Conservation (phyloP, 352 stramenopile species). For the Paralagenidium karlingii region DNA sequence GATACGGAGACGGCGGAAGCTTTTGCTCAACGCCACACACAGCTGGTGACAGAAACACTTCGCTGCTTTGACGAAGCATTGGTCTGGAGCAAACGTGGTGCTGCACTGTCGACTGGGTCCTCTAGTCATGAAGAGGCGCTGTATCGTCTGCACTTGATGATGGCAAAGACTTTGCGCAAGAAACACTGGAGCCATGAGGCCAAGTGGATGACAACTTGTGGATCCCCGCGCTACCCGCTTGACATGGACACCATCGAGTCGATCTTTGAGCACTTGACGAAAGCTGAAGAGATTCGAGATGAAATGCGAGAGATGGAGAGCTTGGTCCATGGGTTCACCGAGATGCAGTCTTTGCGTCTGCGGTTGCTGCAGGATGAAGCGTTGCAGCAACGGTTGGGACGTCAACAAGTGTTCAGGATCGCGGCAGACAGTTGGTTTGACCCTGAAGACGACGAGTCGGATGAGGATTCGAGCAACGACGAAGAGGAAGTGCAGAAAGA, state of each 20-base stretch:
- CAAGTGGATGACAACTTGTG: conserved; percentile 1
- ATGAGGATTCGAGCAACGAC: too few species aligned
- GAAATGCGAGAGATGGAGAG: conserved; percentile 50
- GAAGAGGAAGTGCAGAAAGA: not conserved
- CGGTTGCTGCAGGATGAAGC: conserved; percentile 22
- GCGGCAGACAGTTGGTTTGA: too few species aligned
- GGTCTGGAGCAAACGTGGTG: too few species aligned
- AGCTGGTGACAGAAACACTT: conserved; percentile 7
- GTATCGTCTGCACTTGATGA: conserved; percentile 64
- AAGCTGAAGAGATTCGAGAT: conserved; percentile 37
- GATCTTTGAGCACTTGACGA: conserved; percentile 38
- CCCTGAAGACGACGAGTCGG: too few species aligned
- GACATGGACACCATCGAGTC: conserved; percentile 5
- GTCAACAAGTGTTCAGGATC: too few species aligned
- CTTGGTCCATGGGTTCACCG: conserved; percentile 70
- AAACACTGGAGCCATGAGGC: conserved; percentile 16
- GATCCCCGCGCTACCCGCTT: too few species aligned
- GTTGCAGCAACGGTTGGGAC: too few species aligned
- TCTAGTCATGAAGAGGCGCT: conserved; percentile 14
- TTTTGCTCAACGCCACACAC: not conserved
- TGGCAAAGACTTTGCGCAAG: conserved; percentile 63
- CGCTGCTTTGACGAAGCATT: conserved; percentile 16
- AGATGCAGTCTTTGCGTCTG: conserved; percentile 47
- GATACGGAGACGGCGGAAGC: not conserved
- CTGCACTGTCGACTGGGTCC: not conserved